A percentile compares a stretch with the other conserved stretches of the same genome.
Evolutionary conservation across 768 basidiomycete species (phyloP).

Genomic region (Trametes gibbosa): DNA sequence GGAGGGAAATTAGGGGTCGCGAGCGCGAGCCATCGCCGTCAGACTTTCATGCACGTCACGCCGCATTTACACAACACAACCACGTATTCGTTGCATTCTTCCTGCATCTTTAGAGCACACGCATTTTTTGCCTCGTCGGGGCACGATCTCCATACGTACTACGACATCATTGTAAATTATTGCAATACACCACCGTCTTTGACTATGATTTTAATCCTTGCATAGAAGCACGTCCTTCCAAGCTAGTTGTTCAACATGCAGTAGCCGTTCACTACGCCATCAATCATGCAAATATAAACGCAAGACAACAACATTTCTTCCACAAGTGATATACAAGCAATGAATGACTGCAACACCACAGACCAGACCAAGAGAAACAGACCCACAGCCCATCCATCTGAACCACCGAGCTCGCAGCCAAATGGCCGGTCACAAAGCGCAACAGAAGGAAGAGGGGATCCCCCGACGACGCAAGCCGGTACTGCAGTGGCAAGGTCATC

Average conservation of each 20-base stretch:
- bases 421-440: conserved; percentile 9
- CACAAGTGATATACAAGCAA: too few relatives aligned
- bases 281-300: background rate
- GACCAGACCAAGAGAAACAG: too few relatives aligned
- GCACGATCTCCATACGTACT: background rate
- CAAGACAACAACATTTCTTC: background rate
- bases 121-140: too few relatives aligned
- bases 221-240: background rate
- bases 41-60: background rate
- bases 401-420: conserved; percentile 4
- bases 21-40: background rate
- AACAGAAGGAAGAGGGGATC: conserved; percentile 14
- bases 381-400: too few relatives aligned
- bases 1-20: conserved; percentile 1
- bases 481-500: conserved; percentile 34
- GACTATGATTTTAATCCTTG: too few relatives aligned
- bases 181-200: background rate
- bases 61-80: conserved; percentile 1
- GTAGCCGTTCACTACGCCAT: too few relatives aligned
- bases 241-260: too few relatives aligned
- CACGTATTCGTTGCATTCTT: background rate
- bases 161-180: conserved; percentile 15
- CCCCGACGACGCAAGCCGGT: conserved; percentile 33
- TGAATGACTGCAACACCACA: too few relatives aligned
- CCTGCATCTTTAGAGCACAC: background rate